Percentiles rank a stretch among this genome's conserved stretches.
These are phyloP conservation scores for Pistacia vera DNA, from an alignment of 345 rosid species.

Conservation along the genomic window DNA sequence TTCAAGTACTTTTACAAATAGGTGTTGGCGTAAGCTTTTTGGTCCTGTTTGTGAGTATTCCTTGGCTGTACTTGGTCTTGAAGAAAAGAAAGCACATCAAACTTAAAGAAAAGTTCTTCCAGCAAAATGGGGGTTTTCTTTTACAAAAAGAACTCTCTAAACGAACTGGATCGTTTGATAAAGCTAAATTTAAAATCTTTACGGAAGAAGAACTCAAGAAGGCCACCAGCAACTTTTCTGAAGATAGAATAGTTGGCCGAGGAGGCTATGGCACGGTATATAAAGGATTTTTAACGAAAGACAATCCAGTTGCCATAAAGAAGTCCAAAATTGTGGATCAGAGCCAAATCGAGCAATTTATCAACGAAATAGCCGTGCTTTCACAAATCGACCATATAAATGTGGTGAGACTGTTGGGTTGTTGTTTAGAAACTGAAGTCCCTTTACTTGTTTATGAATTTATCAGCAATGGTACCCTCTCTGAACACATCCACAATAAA, in stretches of 20 bases:
- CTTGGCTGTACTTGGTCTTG: neutral
- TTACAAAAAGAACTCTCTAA: neutral
- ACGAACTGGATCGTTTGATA: slow-evolving; percentile 16
- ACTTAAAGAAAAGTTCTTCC: slow-evolving; percentile 9
- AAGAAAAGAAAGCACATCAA: slow-evolving; percentile 12
- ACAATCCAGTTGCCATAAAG: slow-evolving; percentile 24
- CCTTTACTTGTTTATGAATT: slow-evolving; percentile 33
- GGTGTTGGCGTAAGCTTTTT: neutral
- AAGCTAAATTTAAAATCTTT: slow-evolving; percentile 12
- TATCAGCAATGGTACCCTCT: slow-evolving; percentile 23
- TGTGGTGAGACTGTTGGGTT: slow-evolving; percentile 27
- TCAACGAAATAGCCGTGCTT: slow-evolving; percentile 27
- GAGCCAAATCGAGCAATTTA: slow-evolving; percentile 28
- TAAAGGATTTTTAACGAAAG: slow-evolving; percentile 19
- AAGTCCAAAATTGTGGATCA: slow-evolving; percentile 18
- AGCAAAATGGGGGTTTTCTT: slow-evolving; percentile 18
- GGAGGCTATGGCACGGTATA: slow-evolving; percentile 40
- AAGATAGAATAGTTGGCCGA: slow-evolving; percentile 20
- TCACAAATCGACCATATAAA: slow-evolving; percentile 33
- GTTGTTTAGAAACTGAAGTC: slow-evolving; percentile 31
- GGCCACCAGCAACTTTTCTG: slow-evolving; percentile 27
- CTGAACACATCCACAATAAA: slow-evolving; percentile 18
- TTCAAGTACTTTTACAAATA: neutral
- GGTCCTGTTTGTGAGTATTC: neutral
- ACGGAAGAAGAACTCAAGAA: slow-evolving; percentile 19